Evolutionary conservation across 1,139 yeast species (phyloP).

Genomic region (Wickerhamomyces sp.): DNA sequence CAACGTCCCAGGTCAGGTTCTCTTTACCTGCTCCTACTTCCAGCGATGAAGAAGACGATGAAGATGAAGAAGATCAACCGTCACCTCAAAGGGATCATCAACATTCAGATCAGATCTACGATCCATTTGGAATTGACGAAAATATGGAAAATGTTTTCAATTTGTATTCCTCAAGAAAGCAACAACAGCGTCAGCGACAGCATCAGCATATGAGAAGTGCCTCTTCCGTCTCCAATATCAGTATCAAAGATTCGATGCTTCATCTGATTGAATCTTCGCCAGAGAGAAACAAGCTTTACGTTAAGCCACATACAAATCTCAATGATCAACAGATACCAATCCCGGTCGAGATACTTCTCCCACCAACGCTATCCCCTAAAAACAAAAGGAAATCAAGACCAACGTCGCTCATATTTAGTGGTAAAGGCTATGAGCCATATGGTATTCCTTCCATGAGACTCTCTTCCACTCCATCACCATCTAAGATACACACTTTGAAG

Average conservation of each 20-base stretch:
- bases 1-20: constrained; percentile 26
- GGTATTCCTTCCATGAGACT: constrained; percentile 11
- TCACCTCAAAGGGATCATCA: constrained; percentile 6
- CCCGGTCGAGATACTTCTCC: constrained; percentile 30
- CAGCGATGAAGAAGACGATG: constrained; percentile 3
- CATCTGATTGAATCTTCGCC: constrained; percentile 9
- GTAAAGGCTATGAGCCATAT: constrained; percentile 20
- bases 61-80: constrained; percentile 2
- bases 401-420: constrained; percentile 19
- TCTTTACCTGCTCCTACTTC: constrained; percentile 18
- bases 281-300: constrained; percentile 22
- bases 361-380: constrained; percentile 31
- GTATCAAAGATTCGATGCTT: constrained; percentile 2
- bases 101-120: too few relatives aligned
- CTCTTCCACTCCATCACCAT: not conserved
- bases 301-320: constrained; percentile 30
- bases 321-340: constrained; percentile 28
- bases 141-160: constrained; percentile 10
- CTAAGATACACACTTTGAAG: too few relatives aligned
- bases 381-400: constrained; percentile 25
- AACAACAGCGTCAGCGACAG: too few relatives aligned
- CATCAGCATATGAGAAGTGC: too few relatives aligned
- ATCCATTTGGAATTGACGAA: constrained; percentile 1
- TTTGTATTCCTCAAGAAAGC: not conserved
- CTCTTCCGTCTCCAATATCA: not conserved